Evolutionary conservation across 208 protist genomes (phyloP).

Genomic region (Trichomonas gallinae): DNA sequence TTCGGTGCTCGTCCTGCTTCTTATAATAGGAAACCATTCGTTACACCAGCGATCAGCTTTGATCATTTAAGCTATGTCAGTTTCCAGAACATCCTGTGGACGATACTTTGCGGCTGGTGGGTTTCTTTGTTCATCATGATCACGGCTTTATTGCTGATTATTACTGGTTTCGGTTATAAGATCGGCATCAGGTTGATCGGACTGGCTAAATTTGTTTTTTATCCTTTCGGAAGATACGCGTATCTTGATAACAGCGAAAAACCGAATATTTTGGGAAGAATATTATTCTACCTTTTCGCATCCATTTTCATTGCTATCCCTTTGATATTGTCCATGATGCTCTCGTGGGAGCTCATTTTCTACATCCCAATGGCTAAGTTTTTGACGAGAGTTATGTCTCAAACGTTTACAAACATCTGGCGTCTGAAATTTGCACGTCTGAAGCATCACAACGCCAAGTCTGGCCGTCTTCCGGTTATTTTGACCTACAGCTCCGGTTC

Average conservation of each 20-base stretch:
- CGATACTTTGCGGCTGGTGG: not conserved
- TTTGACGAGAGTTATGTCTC: not conserved
- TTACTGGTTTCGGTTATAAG: not conserved
- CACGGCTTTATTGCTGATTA: not conserved
- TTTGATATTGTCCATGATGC: not conserved
- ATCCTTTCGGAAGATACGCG: not conserved
- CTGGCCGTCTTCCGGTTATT: not conserved
- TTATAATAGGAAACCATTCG: not conserved
- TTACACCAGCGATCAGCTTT: not conserved
- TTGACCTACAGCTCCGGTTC: not conserved
- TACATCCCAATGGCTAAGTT: constrained; percentile 1
- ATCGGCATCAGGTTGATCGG: not conserved
- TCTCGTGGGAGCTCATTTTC: not conserved
- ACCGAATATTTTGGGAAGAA: not conserved
- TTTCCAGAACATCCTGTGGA: not conserved
- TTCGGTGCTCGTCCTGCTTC: not conserved
- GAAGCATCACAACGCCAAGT: not conserved
- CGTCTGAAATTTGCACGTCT: not conserved
- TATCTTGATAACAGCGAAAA: not conserved
- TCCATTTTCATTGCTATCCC: not conserved
- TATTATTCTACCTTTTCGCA: constrained; percentile 8
- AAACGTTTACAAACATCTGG: not conserved
- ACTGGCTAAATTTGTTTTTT: not conserved
- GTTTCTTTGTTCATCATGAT: not conserved
- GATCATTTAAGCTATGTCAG: not conserved